Base-by-base conservation (phyloP, 1,284 basidiomycete genomes). In the Quambalaria eucalypti region DNA sequence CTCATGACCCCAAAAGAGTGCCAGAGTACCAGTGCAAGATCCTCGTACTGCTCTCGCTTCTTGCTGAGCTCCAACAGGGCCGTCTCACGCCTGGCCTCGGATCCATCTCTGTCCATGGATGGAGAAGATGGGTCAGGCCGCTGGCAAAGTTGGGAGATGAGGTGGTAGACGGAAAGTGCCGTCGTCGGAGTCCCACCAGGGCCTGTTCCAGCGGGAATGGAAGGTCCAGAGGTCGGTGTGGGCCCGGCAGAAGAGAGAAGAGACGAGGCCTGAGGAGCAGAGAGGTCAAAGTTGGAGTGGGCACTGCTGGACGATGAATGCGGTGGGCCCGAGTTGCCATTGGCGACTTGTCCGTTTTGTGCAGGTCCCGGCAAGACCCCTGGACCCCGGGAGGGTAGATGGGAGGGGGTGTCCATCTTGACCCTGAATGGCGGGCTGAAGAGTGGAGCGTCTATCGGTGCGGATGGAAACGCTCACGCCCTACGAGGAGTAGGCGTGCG, bases 1-100 rank as follows among this genome's bases (percentile, higher is more conserved):
- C 92, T 90, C 92, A 99, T 98, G 72, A 98, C 89, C 54, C 92
- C 95, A 73, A 97, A 99, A 10, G 92, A 95, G 72, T 98, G 93
- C 95, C 95, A 99, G 4, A 99, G 82, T 12, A 99, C 90, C 29
- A 98, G 82, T 0, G 95, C 95, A 26, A 99, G 83, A 77, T 98
- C 93, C 74, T 99, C 95, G 77, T 95, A 98, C 79, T 97, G 91
- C 78, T 98, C 95, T 64, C 95, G 82, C 80, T 97, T 97, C 82
- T 99, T 98, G 80, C 90, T 95, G 66, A 99, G 81, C 79, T 99
- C 95, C 50, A 98, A 81, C 53, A 75, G 59, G 16, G 73, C 73
- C 51, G 71, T 61, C 51, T 75, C 73, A 26, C 73, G 62, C 56
- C 68, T 64, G 7, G 69, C 63, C 3, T 62, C 68, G 12, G 66